Conservation (phyloP, 345 rosid species). For the Salix dunnii region DNA sequence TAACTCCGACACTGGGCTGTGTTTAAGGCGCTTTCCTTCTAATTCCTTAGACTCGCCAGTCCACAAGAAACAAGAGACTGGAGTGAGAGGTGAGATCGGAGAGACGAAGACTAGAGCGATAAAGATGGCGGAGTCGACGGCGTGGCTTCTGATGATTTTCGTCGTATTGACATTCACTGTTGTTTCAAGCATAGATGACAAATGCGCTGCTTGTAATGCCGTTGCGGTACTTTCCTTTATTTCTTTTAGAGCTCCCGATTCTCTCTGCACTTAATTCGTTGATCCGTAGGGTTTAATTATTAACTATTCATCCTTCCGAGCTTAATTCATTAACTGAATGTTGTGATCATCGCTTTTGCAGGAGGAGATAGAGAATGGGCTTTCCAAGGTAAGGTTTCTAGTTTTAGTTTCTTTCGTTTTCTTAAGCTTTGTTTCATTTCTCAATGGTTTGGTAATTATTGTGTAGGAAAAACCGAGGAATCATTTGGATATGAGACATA, state of each 20-base stretch:
- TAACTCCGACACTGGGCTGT: background rate
- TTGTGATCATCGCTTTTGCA: constrained; percentile 21
- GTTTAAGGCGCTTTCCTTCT: background rate
- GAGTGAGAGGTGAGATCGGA: background rate
- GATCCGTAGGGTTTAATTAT: background rate
- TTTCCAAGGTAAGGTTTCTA: constrained; percentile 56
- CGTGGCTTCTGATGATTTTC: constrained; percentile 26
- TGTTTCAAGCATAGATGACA: constrained; percentile 51
- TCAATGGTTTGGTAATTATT: background rate
- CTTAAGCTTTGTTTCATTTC: background rate
- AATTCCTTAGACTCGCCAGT: background rate
- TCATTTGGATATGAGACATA: constrained; percentile 93
- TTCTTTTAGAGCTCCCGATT: background rate
- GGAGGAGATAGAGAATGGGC: constrained; percentile 79
- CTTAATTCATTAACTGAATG: background rate
- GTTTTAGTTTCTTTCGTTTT: background rate
- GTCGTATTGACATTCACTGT: constrained; percentile 19
- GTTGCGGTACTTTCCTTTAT: constrained; percentile 55
- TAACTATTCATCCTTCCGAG: background rate
- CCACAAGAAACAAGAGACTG: background rate
- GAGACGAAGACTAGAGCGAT: background rate
- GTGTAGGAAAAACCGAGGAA: constrained; percentile 80
- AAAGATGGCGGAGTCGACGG: constrained; percentile 28
- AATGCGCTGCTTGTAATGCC: constrained; percentile 83
- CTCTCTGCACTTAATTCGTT: background rate